Evolutionary conservation across 768 basidiomycete species (phyloP), one percentile per base, ranked within the genome.

Genomic region (Paxillus ammoniavirescens): DNA sequence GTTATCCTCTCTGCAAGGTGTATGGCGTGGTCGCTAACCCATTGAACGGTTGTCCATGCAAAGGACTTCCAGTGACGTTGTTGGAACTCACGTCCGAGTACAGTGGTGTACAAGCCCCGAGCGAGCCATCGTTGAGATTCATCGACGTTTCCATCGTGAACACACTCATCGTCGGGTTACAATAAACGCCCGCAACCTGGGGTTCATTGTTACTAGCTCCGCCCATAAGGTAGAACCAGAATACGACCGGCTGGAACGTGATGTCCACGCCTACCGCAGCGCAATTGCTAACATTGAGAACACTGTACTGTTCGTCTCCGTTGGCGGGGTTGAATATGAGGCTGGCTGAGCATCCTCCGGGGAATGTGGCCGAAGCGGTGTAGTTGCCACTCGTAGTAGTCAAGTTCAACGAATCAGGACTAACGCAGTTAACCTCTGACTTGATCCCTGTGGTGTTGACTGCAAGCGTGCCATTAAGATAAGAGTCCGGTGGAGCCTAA

Each of bases 181-280:
- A 89, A 56, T 87, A 86, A 7, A 87, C 75, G 3, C 75, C 75
- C 49, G 74, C 72, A 1, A 75, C 79, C 53, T 82, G 72, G 12
- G 71, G 64, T 21, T 56, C 69, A 15, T 65, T 59, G 45, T 63
- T 60, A 42, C 72, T 63, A 30, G 42, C 38, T 15, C 57, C 47
- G 31, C 56, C 57, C 6, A 51, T 53, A 49, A 79, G 72, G 63
- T 75, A 86, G 63, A 66, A 86, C 85, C 86, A 89, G 60, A 87
- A 89, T 71, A 87, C 77, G 41, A 87, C 82, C 8, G 86, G 83
- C 35, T 74, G 77, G 54, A 76, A 75, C 21, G 60, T 56, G 30
- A 77, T 68, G 36, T 71, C 59, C 30, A 75, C 53, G 33, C 69
- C 60, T 5, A 65, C 41, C 57, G 53, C 33, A 46, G 60, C 53